Evolutionary conservation across 2,329 filamentous ascomycete genomes (phyloP).

Genomic region (Diaporthe capsici): DNA sequence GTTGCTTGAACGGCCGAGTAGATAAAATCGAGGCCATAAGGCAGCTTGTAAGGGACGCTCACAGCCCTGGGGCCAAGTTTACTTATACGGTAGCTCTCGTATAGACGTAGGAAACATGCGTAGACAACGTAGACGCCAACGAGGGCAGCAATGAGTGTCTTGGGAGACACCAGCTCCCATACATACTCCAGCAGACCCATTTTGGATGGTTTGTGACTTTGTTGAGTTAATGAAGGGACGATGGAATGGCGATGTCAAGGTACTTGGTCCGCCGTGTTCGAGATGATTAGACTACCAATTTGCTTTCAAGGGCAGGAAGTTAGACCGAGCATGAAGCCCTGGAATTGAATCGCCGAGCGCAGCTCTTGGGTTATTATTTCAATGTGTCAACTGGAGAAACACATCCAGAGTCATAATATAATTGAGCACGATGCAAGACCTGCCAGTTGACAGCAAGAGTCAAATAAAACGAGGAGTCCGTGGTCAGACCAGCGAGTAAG

Average conservation of each 20-base stretch:
- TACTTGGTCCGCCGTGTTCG: background rate
- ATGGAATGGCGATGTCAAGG: background rate
- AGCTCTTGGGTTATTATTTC: background rate
- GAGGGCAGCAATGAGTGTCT: slow-evolving; percentile 54
- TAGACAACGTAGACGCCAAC: slow-evolving; percentile 56
- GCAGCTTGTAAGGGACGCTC: slow-evolving; percentile 54
- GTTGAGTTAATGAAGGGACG: background rate
- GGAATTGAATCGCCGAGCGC: background rate
- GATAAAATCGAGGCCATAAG: slow-evolving; percentile 77
- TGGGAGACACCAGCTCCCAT: slow-evolving; percentile 60
- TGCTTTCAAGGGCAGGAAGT: background rate
- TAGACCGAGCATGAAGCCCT: background rate
- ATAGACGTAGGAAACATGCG: slow-evolving; percentile 54
- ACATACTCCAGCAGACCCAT: slow-evolving; percentile 68
- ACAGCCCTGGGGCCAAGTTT: slow-evolving; percentile 61
- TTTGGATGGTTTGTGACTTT: slow-evolving; percentile 34
- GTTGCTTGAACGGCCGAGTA: slow-evolving; percentile 67
- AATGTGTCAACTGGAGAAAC: background rate
- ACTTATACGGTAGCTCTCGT: slow-evolving; percentile 60
- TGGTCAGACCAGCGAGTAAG: background rate
- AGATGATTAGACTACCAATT: background rate
- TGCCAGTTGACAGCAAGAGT: background rate
- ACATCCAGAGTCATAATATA: background rate
- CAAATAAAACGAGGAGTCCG: background rate
- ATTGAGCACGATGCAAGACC: background rate